Conservation (phyloP, 805 yeast genomes). For the Hagleromyces aurorensis region DNA sequence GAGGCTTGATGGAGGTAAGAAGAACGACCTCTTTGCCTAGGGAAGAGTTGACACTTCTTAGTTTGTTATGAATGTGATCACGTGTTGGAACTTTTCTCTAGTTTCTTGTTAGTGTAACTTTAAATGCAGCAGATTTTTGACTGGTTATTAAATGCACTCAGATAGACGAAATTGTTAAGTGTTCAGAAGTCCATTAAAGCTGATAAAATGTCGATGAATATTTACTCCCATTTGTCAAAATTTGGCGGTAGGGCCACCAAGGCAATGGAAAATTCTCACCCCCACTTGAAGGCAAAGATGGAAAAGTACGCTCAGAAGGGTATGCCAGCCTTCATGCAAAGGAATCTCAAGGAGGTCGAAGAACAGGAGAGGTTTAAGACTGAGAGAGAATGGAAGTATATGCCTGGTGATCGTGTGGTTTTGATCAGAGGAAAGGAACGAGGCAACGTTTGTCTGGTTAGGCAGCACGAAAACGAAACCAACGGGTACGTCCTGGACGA, state of each 20-base stretch:
- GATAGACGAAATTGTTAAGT: too few species aligned
- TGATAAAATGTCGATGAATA: too few species aligned
- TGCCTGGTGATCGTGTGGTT: conserved; percentile 73
- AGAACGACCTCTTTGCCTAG: too few species aligned
- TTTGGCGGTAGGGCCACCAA: conserved; percentile 33
- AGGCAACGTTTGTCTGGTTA: conserved; percentile 68
- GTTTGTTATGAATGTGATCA: too few species aligned
- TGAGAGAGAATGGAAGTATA: conserved; percentile 48
- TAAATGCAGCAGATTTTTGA: too few species aligned
- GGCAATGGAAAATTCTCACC: conserved; percentile 27
- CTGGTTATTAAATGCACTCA: too few species aligned
- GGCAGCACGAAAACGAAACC: conserved; percentile 48
- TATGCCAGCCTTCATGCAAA: conserved; percentile 33
- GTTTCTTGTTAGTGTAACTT: too few species aligned
- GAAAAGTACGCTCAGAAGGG: conserved; percentile 27
- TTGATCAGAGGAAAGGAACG: conserved; percentile 59
- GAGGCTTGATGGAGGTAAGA: too few species aligned
- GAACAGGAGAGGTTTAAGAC: conserved; percentile 32
- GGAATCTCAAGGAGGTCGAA: conserved; percentile 28
- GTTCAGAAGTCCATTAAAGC: too few species aligned
- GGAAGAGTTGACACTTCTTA: too few species aligned
- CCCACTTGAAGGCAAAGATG: conserved; percentile 24
- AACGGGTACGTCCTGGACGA: conserved; percentile 61
- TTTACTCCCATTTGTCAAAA: conserved; percentile 29
- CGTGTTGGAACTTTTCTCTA: too few species aligned